phyloP scores from a whole-genome alignment of 352 stramenopile species.

The Pythium phragmiticola region DNA sequence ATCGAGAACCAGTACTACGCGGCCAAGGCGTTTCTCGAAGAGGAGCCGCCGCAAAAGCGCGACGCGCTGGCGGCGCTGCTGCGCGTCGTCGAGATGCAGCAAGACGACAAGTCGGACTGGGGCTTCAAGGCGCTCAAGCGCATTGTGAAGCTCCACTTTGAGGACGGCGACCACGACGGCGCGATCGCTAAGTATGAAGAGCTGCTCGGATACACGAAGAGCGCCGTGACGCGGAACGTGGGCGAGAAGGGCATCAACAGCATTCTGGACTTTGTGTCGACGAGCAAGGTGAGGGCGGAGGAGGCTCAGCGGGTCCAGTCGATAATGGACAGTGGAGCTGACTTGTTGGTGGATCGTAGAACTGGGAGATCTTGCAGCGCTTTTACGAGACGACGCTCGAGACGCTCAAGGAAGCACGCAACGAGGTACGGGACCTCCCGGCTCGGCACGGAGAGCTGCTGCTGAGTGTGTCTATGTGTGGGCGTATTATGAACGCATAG shows the following conservation, averaged over 20 bases:
- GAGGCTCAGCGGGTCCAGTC: no score
- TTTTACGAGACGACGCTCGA: constrained; percentile 88
- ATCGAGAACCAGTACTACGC: constrained; percentile 95
- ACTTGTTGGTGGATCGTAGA: constrained; percentile 30
- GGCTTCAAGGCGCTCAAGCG: constrained; percentile 95
- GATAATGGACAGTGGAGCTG: background rate
- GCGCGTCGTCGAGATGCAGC: constrained; percentile 57
- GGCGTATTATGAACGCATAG: constrained; percentile 19
- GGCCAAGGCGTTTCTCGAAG: constrained; percentile 80
- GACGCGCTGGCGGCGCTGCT: constrained; percentile 48
- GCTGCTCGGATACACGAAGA: constrained; percentile 88
- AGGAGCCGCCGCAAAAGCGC: constrained; percentile 39
- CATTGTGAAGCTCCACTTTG: constrained; percentile 91
- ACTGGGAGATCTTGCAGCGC: constrained; percentile 79
- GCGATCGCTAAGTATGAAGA: constrained; percentile 87
- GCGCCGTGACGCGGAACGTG: constrained; percentile 90
- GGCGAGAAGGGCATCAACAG: constrained; percentile 95
- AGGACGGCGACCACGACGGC: constrained; percentile 63
- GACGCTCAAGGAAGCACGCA: constrained; percentile 80
- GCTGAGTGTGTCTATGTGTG: background rate
- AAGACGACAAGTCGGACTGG: constrained; percentile 70
- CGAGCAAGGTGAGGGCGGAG: constrained; percentile 49
- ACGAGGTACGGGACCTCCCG: constrained; percentile 39
- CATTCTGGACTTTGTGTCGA: constrained; percentile 94
- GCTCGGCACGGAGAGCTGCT: background rate